Evolutionary conservation across 495 filamentous ascomycete genomes (phyloP), one percentile per base, ranked within the genome.

Genomic region (Lepraria neglecta): DNA sequence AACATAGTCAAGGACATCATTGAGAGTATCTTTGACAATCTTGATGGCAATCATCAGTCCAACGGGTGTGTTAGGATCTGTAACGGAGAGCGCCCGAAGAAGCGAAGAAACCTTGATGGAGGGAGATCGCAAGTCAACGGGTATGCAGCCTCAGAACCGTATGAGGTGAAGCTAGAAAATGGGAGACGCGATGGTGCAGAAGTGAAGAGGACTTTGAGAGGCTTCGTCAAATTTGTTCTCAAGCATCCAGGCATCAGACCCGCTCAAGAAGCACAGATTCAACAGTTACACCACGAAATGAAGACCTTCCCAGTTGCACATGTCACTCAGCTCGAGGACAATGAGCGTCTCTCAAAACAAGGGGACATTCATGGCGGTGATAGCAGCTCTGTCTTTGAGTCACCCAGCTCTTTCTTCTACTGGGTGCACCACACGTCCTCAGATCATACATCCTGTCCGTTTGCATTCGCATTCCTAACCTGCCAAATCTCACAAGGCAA

Each of bases 381-480:
- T 14, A 15, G n/a, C 2, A 24, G n/a, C 14, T 19, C 21, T 31
- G 14, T 44, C 31, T 40, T 24, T 28, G 12, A 40, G 4, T 15
- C 24, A 14, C 27, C 55, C 45, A 47, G 40, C 15, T 57, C 55
- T 14, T 56, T 53, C 40, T 60, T 54, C 47, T 24, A 42, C 33
- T 78, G 75, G 74, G 71, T 75, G 1, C 72, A 65, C 10, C 69
- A 64, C 19, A 75, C 72, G 1, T 68, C 66, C 0, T 70, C 76
- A 2, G 68, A 75, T 35, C 65, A 78, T 56, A 75, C 72, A 24
- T 68, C 67, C 28, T 77, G 76, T 51, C 72, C 72, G 0, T 76
- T 68, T 51, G 71, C 72, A 0, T 79, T 74, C 35, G 47, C 58
- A 0, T 77, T 74, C 65, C 68, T 71, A 61, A 54, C 60, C 28